Evolutionary conservation across 176 grass and related monocot genomes (phyloP).

Genomic region (Oryza meyeriana): DNA sequence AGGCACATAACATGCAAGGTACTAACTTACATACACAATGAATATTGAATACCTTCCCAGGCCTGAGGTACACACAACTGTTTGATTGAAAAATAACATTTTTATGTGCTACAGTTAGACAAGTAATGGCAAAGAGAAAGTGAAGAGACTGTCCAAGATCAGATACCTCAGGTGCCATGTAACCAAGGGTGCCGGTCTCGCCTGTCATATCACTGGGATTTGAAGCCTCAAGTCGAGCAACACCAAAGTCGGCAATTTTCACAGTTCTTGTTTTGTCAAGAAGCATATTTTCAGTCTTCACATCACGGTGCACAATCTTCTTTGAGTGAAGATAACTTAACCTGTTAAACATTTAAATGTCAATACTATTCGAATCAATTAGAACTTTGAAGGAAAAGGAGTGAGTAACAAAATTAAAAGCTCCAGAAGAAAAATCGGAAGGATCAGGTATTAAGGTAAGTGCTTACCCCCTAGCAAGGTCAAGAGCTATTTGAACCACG

Average conservation of each 20-base stretch:
- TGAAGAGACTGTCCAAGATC: not conserved
- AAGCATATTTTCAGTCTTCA: conserved; percentile 99
- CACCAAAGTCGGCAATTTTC: conserved; percentile 97
- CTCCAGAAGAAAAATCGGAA: not conserved
- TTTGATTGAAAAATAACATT: not conserved
- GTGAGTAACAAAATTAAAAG: not conserved
- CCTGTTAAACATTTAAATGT: conserved; percentile 24
- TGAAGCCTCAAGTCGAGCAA: conserved; percentile 80
- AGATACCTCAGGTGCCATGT: conserved; percentile 98
- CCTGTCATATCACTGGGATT: conserved; percentile 96
- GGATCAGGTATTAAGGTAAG: not conserved
- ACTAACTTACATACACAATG: not conserved
- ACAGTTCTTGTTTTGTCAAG: conserved; percentile 81
- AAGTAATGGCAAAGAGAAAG: not conserved
- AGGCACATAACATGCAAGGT: conserved; percentile 1
- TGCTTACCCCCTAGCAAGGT: conserved; percentile 85
- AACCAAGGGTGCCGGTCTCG: conserved; percentile 94
- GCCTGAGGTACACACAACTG: not conserved
- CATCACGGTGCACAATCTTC: conserved; percentile 93
- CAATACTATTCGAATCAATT: not conserved
- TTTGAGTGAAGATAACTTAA: conserved; percentile 93
- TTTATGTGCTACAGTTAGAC: not conserved
- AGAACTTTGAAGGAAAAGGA: not conserved
- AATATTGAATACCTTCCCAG: not conserved
- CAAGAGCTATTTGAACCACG: conserved; percentile 82